Evolutionary conservation across 768 basidiomycete species (phyloP).

Genomic region (Hydnomerulius pinastri): DNA sequence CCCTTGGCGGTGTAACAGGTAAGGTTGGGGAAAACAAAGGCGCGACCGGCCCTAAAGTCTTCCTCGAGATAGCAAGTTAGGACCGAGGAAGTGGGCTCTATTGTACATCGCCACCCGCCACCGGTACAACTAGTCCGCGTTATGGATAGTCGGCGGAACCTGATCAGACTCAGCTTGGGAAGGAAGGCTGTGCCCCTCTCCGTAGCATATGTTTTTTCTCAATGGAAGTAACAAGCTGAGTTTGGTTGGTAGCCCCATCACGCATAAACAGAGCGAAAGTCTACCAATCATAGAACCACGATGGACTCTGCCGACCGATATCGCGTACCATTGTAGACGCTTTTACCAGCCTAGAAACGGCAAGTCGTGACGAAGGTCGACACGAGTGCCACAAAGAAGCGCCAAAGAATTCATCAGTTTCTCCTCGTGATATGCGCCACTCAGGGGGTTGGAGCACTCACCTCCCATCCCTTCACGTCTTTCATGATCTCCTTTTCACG

Average conservation of each 20-base stretch:
- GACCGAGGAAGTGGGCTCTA: slow-evolving; percentile 19
- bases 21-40: slow-evolving; percentile 2
- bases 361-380: slow-evolving; percentile 4
- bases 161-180: slow-evolving; percentile 7
- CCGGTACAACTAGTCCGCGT: slow-evolving; percentile 25
- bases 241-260: slow-evolving; percentile 10
- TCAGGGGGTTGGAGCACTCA: slow-evolving; percentile 45
- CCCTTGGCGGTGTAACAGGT: slow-evolving; percentile 12
- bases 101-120: slow-evolving; percentile 38
- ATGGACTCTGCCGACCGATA: slow-evolving; percentile 62
- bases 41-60: slow-evolving; percentile 24
- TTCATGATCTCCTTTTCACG: slow-evolving; percentile 94
- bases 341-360: slow-evolving; percentile 70
- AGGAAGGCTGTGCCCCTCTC: slow-evolving; percentile 23
- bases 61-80: slow-evolving; percentile 1
- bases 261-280: slow-evolving; percentile 5
- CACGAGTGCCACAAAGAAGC: slow-evolving; percentile 4
- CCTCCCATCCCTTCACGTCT: slow-evolving; percentile 92
- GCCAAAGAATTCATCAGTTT: slow-evolving; percentile 15
- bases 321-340: slow-evolving; percentile 79
- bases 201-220: slow-evolving; percentile 14
- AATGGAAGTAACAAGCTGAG: slow-evolving; percentile 2
- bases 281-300: slow-evolving; percentile 53
- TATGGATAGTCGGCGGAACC: slow-evolving; percentile 6
- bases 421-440: slow-evolving; percentile 20